Evolutionary conservation across 257 asterid species (phyloP), one percentile per base, ranked within the genome.

Genomic region (Anisodus tanguticus): DNA sequence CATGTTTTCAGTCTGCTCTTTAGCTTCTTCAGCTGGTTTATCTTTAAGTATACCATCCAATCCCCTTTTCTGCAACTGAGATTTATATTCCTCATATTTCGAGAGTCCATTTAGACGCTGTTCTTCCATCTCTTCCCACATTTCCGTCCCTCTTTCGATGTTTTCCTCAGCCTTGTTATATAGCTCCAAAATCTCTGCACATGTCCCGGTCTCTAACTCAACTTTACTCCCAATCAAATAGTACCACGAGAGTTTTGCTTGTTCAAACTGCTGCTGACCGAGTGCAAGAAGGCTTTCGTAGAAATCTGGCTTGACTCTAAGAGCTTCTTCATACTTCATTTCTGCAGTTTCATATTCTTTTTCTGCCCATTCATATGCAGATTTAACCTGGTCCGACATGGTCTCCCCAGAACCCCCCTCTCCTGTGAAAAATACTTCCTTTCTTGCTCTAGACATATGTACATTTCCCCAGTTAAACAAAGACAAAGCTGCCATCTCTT

Each of bases 121-220:
- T 84, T 96, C 99, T 81, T 96, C 98, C 91, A 92, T 90, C 91
- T 91, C 97, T 89, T 96, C 99, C 99, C 97, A 93, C 84, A 93
- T 89, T 82, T 94, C 95, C 92, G 93, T 88, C 78, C 98, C 99
- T 88, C 87, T 92, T 86, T 94, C 98, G 90, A 93, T 93, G 90
- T 93, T 93, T 84, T 96, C 98, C 90, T 96, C 99, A 4, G 98
- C 98, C 90, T 88, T 92, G 91, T 96, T 94, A 84, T 91, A 94
- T n/a, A 97, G 89, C 82, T 97, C 98, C 88, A 95, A 81, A 59
- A 93, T 90, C 88, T 93, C 87, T 17, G 93, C 87, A 79, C 92
- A 90, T 78, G 89, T 86, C 53, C 88, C 93, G 10, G 88, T 87
- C 85, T 90, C 95, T 80, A 93, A 77, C 55, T 93, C 92, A 2